Conservation (phyloP, 768 basidiomycete genomes). For the Rhodosporidiobolus sp. region DNA sequence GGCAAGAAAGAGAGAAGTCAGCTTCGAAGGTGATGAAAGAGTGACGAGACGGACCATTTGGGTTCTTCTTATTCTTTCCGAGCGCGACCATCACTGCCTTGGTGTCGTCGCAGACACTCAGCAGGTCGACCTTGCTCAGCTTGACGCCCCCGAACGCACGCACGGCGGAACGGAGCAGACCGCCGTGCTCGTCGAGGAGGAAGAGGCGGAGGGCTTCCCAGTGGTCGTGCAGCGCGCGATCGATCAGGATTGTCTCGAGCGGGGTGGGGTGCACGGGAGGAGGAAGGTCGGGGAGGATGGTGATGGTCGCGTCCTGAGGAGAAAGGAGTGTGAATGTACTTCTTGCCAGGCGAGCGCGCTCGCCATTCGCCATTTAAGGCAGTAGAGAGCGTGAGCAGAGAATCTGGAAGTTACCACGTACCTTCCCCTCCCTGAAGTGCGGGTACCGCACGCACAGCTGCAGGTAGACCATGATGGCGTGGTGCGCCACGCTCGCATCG, state of each 20-base stretch:
- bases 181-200: constrained; percentile 28
- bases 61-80: constrained; percentile 4
- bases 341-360: not conserved
- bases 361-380: no score
- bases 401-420: not conserved
- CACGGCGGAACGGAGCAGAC: constrained; percentile 28
- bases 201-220: constrained; percentile 30
- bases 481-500: constrained; percentile 27
- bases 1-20: no score
- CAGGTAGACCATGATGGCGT: constrained; percentile 28
- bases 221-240: constrained; percentile 19
- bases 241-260: constrained; percentile 25
- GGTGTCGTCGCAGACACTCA: constrained; percentile 29
- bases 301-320: constrained; percentile 15
- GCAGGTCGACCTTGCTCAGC: constrained; percentile 18
- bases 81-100: constrained; percentile 22
- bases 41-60: not conserved
- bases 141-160: constrained; percentile 27
- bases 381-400: not conserved
- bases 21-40: no score
- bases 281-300: constrained; percentile 23
- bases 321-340: not conserved
- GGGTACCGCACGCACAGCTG: constrained; percentile 33
- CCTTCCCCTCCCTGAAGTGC: constrained; percentile 14
- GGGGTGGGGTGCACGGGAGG: constrained; percentile 22